These are phyloP conservation scores for Chrysoporthe austroafricana DNA, from an alignment of 2,329 filamentous ascomycete species.

Conservation along the genomic window DNA sequence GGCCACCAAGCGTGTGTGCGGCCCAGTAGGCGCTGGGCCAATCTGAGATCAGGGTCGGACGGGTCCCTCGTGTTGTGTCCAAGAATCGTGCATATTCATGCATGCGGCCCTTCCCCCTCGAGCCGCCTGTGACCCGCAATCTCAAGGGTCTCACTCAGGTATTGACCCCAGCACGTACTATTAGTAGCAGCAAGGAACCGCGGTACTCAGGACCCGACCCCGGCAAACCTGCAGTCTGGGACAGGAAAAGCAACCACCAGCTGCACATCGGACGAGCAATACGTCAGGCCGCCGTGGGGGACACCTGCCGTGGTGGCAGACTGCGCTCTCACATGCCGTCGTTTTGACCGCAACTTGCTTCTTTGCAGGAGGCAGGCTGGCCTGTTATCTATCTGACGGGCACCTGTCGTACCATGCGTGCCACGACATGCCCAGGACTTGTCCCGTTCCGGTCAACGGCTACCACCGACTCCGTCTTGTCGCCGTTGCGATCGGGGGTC, in stretches of 20 bases:
- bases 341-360: neutral
- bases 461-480: neutral
- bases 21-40: neutral
- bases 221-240: no score
- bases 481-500: neutral
- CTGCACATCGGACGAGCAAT: neutral
- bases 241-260: no score
- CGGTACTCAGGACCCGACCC: no score
- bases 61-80: neutral
- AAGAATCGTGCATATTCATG: neutral
- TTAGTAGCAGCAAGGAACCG: no score
- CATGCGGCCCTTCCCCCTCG: neutral
- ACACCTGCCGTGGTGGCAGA: neutral
- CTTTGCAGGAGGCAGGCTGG: no score
- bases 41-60: neutral
- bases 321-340: neutral
- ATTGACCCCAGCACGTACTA: neutral
- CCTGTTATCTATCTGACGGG: no score
- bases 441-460: neutral
- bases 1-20: neutral
- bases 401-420: no score
- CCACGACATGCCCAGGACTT: neutral
- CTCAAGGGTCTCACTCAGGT: conserved; percentile 5
- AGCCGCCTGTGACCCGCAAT: neutral
- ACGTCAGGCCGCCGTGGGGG: neutral